Conservation (phyloP, 2,329 filamentous ascomycete genomes). For the Amesomyces nigricolor region DNA sequence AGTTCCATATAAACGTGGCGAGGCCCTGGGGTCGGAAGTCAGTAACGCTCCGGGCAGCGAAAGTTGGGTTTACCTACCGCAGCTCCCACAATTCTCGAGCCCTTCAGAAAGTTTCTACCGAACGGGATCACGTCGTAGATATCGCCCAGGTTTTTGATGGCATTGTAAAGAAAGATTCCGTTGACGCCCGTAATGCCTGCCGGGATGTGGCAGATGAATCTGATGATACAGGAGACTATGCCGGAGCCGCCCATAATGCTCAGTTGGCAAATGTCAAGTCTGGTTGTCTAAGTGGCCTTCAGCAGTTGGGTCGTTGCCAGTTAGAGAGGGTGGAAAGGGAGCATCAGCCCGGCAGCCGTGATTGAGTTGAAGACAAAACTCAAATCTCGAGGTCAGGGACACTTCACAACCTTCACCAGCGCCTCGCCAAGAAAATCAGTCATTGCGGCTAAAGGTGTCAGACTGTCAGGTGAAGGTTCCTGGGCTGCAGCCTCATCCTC, state of each 20-base stretch:
- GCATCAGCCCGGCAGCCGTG: no score
- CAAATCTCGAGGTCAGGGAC: no score
- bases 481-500: no score
- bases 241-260: not conserved
- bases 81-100: not conserved
- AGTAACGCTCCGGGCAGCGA: not conserved
- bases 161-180: not conserved
- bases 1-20: conserved; percentile 3
- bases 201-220: conserved; percentile 8
- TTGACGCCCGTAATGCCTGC: not conserved
- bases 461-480: no score
- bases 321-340: no score
- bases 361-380: no score
- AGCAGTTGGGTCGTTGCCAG: no score
- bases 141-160: not conserved
- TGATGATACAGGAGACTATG: not conserved
- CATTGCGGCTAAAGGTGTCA: no score
- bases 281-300: not conserved
- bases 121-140: conserved; percentile 3
- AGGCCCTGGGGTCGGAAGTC: not conserved
- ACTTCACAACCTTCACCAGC: no score
- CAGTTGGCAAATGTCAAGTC: not conserved
- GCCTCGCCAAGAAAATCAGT: not conserved
- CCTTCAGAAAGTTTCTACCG: not conserved
- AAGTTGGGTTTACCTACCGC: not conserved